Conservation (phyloP, 768 basidiomycete genomes). For the Mycena galopus region DNA sequence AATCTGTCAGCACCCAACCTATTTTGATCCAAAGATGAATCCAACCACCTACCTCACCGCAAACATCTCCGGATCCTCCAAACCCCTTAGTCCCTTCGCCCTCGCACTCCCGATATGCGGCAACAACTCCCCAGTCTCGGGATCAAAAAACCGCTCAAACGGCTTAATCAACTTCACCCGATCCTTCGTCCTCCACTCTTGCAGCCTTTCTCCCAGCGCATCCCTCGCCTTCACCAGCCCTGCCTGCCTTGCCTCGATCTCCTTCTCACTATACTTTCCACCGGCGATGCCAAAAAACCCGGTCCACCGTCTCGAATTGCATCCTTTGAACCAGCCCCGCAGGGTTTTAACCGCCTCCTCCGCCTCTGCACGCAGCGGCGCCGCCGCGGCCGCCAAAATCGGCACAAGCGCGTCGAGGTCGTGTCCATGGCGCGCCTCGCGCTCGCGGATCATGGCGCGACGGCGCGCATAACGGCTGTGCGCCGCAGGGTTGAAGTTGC, state of each 20-base stretch:
- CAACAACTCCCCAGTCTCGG: slow-evolving; percentile 47
- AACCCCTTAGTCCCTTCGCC: slow-evolving; percentile 32
- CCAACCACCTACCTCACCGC: slow-evolving; percentile 51
- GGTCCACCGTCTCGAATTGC: slow-evolving; percentile 54
- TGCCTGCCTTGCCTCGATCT: slow-evolving; percentile 43
- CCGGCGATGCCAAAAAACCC: slow-evolving; percentile 47
- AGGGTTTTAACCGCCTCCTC: slow-evolving; percentile 40
- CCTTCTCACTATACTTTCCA: slow-evolving; percentile 31
- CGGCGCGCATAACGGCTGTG: slow-evolving; percentile 48
- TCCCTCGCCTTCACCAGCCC: slow-evolving; percentile 42
- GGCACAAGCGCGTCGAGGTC: slow-evolving; percentile 57
- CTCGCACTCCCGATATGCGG: slow-evolving; percentile 29
- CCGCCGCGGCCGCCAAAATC: slow-evolving; percentile 53
- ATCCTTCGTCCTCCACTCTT: slow-evolving; percentile 51
- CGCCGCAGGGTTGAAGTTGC: slow-evolving; percentile 29
- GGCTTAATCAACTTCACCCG: slow-evolving; percentile 55
- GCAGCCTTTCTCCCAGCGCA: slow-evolving; percentile 44
- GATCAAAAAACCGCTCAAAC: slow-evolving; percentile 58
- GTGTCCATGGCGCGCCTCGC: slow-evolving; percentile 57
- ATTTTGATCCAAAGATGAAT: not conserved
- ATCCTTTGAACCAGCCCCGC: slow-evolving; percentile 51
- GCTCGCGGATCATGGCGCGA: slow-evolving; percentile 44
- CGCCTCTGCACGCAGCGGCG: slow-evolving; percentile 49
- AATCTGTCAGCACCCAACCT: not conserved
- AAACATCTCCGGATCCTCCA: slow-evolving; percentile 48